A percentile compares a stretch with the other conserved stretches of the same genome.
Conservation (phyloP, 1,139 yeast genomes). For the Protomyces pachydermus region DNA sequence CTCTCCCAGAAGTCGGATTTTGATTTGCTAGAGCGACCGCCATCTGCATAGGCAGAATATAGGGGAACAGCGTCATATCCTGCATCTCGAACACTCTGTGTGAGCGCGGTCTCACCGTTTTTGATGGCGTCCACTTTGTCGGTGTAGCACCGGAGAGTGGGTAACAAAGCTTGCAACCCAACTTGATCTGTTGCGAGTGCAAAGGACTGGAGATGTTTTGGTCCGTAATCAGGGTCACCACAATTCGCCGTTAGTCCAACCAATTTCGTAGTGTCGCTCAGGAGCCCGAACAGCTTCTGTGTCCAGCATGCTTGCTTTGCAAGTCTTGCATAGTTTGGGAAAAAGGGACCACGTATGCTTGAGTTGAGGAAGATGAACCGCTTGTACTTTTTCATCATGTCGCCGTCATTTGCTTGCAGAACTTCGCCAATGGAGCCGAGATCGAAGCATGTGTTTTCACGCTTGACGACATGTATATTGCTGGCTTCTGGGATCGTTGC, state of each 20-base stretch:
- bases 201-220: constrained; percentile 12
- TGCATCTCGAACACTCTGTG: constrained; percentile 8
- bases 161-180: constrained; percentile 5
- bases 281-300: not conserved
- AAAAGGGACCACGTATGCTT: constrained; percentile 10
- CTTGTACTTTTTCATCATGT: not conserved
- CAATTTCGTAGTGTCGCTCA: not conserved
- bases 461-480: constrained; percentile 8
- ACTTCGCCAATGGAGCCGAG: constrained; percentile 13
- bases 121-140: not conserved
- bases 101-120: constrained; percentile 1
- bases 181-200: not conserved
- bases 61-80: constrained; percentile 17
- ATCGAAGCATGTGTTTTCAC: constrained; percentile 12
- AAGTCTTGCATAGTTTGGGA: constrained; percentile 7
- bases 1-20: not conserved
- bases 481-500: not conserved
- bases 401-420: not conserved
- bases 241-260: constrained; percentile 15
- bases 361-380: constrained; percentile 16
- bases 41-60: not conserved
- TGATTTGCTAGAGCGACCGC: not conserved
- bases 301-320: constrained; percentile 5
- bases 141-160: not conserved
- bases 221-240: not conserved